These are phyloP conservation scores for Agroathelia rolfsii DNA, from an alignment of 1,284 basidiomycete genomes.

Conservation along the genomic window DNA sequence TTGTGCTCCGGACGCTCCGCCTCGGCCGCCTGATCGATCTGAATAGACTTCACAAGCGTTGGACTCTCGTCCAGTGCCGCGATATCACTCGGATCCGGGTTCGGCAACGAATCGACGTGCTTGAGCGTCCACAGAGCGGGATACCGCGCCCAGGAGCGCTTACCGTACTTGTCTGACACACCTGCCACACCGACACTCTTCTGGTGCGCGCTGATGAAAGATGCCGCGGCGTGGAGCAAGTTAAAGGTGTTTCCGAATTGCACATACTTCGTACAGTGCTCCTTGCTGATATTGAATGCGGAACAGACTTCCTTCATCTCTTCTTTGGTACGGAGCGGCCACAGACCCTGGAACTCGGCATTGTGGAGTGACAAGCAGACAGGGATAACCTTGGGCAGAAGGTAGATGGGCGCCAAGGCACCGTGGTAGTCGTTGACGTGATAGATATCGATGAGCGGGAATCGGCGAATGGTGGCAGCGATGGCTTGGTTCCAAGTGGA, in stretches of 20 bases:
- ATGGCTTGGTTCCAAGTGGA: slow-evolving; percentile 96
- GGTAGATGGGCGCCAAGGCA: slow-evolving; percentile 80
- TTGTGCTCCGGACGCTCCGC: slow-evolving; percentile 81
- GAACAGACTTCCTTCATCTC: slow-evolving; percentile 97
- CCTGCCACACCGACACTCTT: slow-evolving; percentile 88
- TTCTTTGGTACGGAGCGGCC: slow-evolving; percentile 90
- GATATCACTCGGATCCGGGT: slow-evolving; percentile 89
- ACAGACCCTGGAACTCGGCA: slow-evolving; percentile 91
- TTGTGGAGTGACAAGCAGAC: slow-evolving; percentile 91
- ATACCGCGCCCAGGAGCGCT: slow-evolving; percentile 90
- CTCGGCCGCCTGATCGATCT: slow-evolving; percentile 76
- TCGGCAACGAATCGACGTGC: slow-evolving; percentile 88
- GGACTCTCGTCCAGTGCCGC: slow-evolving; percentile 80
- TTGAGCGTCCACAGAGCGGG: slow-evolving; percentile 91
- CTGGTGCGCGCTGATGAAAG: slow-evolving; percentile 85
- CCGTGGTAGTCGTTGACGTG: slow-evolving; percentile 90
- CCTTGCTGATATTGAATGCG: slow-evolving; percentile 92
- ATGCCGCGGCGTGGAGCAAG: slow-evolving; percentile 82
- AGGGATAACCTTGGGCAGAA: slow-evolving; percentile 82
- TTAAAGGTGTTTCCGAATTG: slow-evolving; percentile 97
- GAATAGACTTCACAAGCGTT: slow-evolving; percentile 58
- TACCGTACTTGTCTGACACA: slow-evolving; percentile 93
- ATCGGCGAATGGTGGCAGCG: slow-evolving; percentile 76
- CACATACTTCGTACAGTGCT: slow-evolving; percentile 89
- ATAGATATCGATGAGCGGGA: slow-evolving; percentile 82